Evolutionary conservation across 495 filamentous ascomycete species (phyloP), one percentile per base, ranked within the genome.

Genomic region (Aspergillus hancockii): DNA sequence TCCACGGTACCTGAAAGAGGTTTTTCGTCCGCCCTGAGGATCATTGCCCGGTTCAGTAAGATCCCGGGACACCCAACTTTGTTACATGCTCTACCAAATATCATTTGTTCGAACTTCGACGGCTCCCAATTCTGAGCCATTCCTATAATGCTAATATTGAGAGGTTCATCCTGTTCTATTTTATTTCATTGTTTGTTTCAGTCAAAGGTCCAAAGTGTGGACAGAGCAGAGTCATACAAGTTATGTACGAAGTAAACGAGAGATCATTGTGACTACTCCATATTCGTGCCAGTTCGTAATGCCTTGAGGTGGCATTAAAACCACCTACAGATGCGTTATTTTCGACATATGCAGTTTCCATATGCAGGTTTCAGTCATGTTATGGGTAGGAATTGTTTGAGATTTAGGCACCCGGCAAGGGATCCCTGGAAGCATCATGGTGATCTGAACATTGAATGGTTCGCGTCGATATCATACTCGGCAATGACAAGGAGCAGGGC

Each of bases 21-120:
- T 45, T 47, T 47, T 47, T 25, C 52, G 40, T 51, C 25, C 30
- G 53, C 38, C 59, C 58, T 57, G 59, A 54, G 49, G 40, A 62
- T 65, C 63, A 16, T 54, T 65, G 34, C 63, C 63, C 36, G n/a
- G 13, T 65, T 59, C 16, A 54, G 63, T 19, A 13, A 38, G 9
- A 1, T 9, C n/a, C n/a, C 16, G 10, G n/a, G 50, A n/a, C 25
- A 14, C 30, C 50, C 50, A 45, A 45, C 14, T 45, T 21, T 19
- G 16, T 18, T 10, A 18, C 34, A n/a, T 13, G 28, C 28, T 21
- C n/a, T 3, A 23, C 45, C 13, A 49, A 21, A 4, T 52, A 36
- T 52, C 30, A 36, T 36, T 36, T 9, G 34, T 36, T 36, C 34
- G n/a, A n/a, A n/a, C n/a, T n/a, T n/a, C n/a, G 13, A 9, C 18